Conservation (phyloP, 139 green algal species). For the Desmodesmus armatus region DNA sequence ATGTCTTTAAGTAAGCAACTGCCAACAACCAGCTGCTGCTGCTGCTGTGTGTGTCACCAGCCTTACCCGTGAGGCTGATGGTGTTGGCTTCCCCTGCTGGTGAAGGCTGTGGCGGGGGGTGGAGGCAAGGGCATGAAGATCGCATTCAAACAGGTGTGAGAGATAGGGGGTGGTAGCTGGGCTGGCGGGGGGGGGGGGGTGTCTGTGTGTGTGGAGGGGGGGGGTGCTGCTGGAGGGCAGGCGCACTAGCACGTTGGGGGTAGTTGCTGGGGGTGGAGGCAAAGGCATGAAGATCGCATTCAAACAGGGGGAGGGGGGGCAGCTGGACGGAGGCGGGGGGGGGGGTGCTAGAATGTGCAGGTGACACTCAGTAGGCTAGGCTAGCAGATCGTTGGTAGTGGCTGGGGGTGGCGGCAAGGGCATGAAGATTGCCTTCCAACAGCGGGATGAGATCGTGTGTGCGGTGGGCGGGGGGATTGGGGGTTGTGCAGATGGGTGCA, state of each 20-base stretch:
- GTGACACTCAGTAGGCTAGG: too few relatives aligned
- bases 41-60: conserved; percentile 39
- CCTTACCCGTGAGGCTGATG: conserved; percentile 63
- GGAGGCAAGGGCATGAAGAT: conserved; percentile 96
- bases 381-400: too few relatives aligned
- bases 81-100: conserved; percentile 85
- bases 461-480: not conserved
- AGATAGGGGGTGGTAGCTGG: not conserved
- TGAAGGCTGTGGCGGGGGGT: conserved; percentile 88
- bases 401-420: conserved; percentile 90
- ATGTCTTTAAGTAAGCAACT: not conserved
- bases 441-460: not conserved
- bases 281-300: conserved; percentile 96
- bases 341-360: not conserved
- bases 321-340: not conserved
- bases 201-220: not conserved
- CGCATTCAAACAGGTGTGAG: conserved; percentile 55
- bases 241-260: conserved; percentile 39
- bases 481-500: not conserved
- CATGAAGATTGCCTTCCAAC: conserved; percentile 93
- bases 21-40: not conserved
- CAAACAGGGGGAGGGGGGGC: not conserved
- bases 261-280: conserved; percentile 85
- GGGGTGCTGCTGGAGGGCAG: not conserved
- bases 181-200: not conserved